A percentile compares a stretch with the other conserved stretches of the same genome.
Conservation (phyloP, 2,329 filamentous ascomycete genomes). For the Fusarium pininemorale region DNA sequence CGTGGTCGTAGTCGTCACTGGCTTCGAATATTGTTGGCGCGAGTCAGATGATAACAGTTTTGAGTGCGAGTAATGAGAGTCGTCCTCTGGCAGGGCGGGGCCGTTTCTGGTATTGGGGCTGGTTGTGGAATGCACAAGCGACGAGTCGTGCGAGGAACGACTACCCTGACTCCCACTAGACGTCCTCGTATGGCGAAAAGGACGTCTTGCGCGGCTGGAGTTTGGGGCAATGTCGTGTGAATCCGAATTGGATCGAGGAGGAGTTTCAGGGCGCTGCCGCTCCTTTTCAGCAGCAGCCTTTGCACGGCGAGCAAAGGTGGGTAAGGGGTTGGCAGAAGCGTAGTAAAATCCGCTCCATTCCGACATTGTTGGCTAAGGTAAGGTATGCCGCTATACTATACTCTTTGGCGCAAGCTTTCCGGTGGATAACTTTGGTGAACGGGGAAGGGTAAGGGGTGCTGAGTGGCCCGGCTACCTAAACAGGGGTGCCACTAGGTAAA, state of each 20-base stretch:
- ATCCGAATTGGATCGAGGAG: constrained; percentile 30
- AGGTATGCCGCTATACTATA: constrained; percentile 9
- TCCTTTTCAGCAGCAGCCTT: constrained; percentile 44
- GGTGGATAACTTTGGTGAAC: constrained; percentile 22
- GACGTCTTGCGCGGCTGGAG: constrained; percentile 27
- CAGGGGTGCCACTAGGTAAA: constrained; percentile 34
- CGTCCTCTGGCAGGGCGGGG: constrained; percentile 42
- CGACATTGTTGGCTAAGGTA: constrained; percentile 41
- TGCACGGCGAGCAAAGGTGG: constrained; percentile 38
- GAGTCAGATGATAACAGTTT: constrained; percentile 38
- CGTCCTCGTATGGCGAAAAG: constrained; percentile 37
- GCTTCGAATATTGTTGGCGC: constrained; percentile 28
- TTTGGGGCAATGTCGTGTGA: constrained; percentile 27
- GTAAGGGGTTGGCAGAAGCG: constrained; percentile 44
- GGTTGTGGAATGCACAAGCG: constrained; percentile 40
- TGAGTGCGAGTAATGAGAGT: constrained; percentile 30
- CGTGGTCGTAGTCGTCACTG: constrained; percentile 15
- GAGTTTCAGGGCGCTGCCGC: constrained; percentile 37
- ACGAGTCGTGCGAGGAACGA: constrained; percentile 43
- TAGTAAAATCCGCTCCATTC: constrained; percentile 46
- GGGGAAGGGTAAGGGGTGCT: constrained; percentile 23
- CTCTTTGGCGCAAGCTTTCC: constrained; percentile 40
- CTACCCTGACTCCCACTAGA: constrained; percentile 43
- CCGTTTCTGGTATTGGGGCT: constrained; percentile 31
- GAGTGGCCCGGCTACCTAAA: constrained; percentile 11